Evolutionary conservation across 345 rosid species (phyloP).

Genomic region (Moricandia moricandioides): DNA sequence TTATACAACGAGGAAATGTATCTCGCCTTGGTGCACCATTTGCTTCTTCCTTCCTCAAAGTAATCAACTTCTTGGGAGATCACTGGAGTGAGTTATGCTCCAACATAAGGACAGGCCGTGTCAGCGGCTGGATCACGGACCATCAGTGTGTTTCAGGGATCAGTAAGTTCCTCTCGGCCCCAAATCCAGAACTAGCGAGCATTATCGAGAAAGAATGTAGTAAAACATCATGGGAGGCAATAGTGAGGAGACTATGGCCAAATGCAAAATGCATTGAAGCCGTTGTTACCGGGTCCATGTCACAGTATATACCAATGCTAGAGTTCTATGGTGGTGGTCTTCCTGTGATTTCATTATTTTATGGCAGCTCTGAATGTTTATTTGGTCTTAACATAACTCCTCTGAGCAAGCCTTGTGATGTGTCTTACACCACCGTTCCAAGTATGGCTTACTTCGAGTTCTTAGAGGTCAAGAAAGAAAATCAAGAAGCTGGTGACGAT

Average conservation of each 20-base stretch:
- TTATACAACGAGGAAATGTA: conserved; percentile 60
- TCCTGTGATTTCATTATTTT: conserved; percentile 69
- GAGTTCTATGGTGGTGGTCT: conserved; percentile 67
- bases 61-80: conserved; percentile 69
- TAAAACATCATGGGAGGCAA: conserved; percentile 67
- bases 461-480: no score
- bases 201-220: conserved; percentile 51
- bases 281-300: not conserved
- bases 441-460: no score
- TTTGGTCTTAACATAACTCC: not conserved
- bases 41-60: conserved; percentile 63
- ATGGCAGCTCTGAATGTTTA: conserved; percentile 58
- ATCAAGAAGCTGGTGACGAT: no score
- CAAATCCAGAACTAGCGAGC: conserved; percentile 50
- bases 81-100: no score
- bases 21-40: conserved; percentile 31
- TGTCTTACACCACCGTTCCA: no score
- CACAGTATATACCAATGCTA: not conserved
- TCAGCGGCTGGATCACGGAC: no score
- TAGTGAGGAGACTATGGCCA: conserved; percentile 73
- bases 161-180: not conserved
- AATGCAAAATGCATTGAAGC: conserved; percentile 57
- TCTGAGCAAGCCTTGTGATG: not conserved
- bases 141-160: no score
- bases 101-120: no score